Evolutionary conservation across 805 yeast genomes (phyloP), one percentile per base, ranked within the genome.

Genomic region (Myxozyma udenii): DNA sequence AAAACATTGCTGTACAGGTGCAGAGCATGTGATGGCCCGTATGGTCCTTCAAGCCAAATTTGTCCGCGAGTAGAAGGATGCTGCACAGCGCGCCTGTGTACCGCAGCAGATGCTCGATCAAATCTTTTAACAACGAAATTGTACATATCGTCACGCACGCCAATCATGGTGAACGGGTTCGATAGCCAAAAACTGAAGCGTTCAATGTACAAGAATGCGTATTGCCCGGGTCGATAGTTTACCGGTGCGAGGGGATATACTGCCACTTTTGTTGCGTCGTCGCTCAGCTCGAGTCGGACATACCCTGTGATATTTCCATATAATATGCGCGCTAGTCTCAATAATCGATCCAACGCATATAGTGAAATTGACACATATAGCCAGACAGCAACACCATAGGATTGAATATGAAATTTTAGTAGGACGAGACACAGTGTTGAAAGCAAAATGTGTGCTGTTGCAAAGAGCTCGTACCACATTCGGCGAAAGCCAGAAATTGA

Each of bases 281-380:
- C 51, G 30, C 37, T 44, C n/a, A 45, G 48, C 24, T 54, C 53
- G 2, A 71, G 70, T 12, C 53, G 52, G 22, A 68, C 66, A 4
- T 50, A 45, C 18, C 52, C 48, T 14, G 51, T 24, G 6, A 71
- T 58, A 7, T 95, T 95, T 55, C 84, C 83, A 33, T 70, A 64
- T n/a, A 76, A 48, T 1, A 87, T 66, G 48, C 87, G 74, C 0
- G 74, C 68, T 6, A 83, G 51, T 58, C 95, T 75, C 11, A 78
- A 62, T 0, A 79, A 53, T 48, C 91, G 72, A 64, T 88, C 95
- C 58, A 79, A 72, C 1, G 72, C 75, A 95, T 95, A 87, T 3
- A 87, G 71, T 0, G 79, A 82, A 51, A 79, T 74, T 4, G 81
- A 64, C 3, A 14, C 22, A 30, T 44, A 48, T 5, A 48, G 19